These are phyloP conservation scores for Trichothecium sympodiale DNA, from an alignment of 2,329 filamentous ascomycete species.

Conservation along the genomic window DNA sequence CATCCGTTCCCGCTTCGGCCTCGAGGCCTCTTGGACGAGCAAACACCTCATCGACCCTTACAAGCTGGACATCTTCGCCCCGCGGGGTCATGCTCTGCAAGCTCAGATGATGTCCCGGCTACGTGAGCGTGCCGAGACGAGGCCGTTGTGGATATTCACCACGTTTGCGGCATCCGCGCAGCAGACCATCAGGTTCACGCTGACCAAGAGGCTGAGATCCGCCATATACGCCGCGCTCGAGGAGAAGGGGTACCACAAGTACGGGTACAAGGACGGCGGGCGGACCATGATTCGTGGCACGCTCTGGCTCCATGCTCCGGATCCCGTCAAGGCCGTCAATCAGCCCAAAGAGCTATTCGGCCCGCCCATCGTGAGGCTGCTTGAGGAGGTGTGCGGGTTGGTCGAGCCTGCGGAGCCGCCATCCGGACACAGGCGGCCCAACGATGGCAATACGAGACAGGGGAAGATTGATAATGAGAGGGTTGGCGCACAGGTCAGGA, in stretches of 20 bases:
- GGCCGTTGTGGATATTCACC: conserved; percentile 21
- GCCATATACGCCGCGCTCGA: conserved; percentile 16
- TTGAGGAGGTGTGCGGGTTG: conserved; percentile 2
- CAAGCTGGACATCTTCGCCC: conserved; percentile 20
- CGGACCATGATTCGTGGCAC: conserved; percentile 13
- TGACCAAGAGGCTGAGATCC: conserved; percentile 13
- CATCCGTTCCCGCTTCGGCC: conserved; percentile 8
- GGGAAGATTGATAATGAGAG: no score
- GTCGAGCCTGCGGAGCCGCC: background rate
- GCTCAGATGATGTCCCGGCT: conserved; percentile 15
- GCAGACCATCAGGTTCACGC: conserved; percentile 14
- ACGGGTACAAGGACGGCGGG: conserved; percentile 3
- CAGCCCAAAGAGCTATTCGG: conserved; percentile 11
- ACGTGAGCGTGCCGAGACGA: conserved; percentile 12
- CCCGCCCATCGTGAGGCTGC: conserved; percentile 2
- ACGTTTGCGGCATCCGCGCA: conserved; percentile 6
- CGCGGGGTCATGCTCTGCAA: conserved; percentile 19
- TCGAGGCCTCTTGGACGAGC: conserved; percentile 14
- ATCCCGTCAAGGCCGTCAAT: conserved; percentile 9
- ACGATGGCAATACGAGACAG: no score
- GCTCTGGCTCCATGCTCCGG: conserved; percentile 11
- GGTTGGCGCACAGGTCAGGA: no score
- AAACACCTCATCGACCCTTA: conserved; percentile 20
- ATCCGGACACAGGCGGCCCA: no score
- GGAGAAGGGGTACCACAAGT: conserved; percentile 12